phyloP scores from a whole-genome alignment of 1,284 basidiomycete species.

The Flammula alnicola region DNA sequence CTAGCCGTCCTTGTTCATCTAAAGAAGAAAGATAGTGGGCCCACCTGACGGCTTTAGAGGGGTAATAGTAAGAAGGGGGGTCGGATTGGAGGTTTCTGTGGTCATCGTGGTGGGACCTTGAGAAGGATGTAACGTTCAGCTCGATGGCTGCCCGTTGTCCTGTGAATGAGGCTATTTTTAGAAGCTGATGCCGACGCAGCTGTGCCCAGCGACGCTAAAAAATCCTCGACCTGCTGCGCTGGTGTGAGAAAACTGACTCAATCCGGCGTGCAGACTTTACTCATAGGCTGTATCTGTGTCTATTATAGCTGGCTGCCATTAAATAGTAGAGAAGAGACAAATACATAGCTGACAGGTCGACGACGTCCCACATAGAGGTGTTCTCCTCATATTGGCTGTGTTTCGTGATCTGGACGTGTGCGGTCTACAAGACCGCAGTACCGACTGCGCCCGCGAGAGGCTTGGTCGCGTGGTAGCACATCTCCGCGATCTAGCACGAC shows the following conservation, averaged over 20 bases:
- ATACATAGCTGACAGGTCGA: constrained; percentile 21
- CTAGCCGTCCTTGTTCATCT: not conserved
- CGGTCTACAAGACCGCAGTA: constrained; percentile 77
- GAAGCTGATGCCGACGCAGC: constrained; percentile 3
- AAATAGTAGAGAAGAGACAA: constrained; percentile 16
- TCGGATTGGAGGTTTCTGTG: constrained; percentile 16
- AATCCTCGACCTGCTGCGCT: constrained; percentile 10
- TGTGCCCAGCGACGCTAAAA: not conserved
- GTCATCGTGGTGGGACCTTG: constrained; percentile 22
- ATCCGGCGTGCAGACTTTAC: no score
- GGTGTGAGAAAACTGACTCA: constrained; percentile 10
- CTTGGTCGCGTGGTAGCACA: constrained; percentile 82
- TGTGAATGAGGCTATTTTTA: constrained; percentile 27
- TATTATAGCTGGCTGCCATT: constrained; percentile 13
- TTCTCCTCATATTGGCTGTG: constrained; percentile 1
- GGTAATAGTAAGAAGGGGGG: constrained; percentile 42
- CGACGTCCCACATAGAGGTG: not conserved
- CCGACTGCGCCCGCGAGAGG: constrained; percentile 72
- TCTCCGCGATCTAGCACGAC: constrained; percentile 82
- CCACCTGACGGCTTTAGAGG: constrained; percentile 49
- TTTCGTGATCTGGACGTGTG: constrained; percentile 32
- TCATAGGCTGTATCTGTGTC: no score
- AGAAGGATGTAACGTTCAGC: constrained; percentile 10
- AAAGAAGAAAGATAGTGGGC: constrained; percentile 10
- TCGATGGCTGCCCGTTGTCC: constrained; percentile 12